Base-by-base conservation (phyloP, 2,329 filamentous ascomycete genomes). In the Cladosporium sp. region DNA sequence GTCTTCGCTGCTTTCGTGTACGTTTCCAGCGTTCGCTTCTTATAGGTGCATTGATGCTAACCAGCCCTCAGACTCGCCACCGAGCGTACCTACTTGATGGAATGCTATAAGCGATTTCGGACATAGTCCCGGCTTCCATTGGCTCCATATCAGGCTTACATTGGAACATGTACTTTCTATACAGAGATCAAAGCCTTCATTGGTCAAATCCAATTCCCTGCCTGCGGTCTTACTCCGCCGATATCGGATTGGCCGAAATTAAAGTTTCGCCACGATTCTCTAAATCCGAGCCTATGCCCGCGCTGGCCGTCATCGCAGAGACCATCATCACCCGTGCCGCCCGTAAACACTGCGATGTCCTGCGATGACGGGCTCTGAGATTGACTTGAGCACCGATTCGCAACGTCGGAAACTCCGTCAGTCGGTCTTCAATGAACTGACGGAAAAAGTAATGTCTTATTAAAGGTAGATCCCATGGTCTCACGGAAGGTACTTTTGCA, bases 1-100 rank as follows among this genome's bases (percentile, higher is more conserved):
- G 43, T 63, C 0, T 71, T 72, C 54, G 68, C 60, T 3, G 38
- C 65, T 5, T 60, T 66, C 22, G 61, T 76, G 68, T 71, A 58
- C 64, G 68, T 68, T 9, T 46, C 32, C 7, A 31, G 16, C 10
- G 3, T 33, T 19, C 2, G 14, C 8, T 4, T 13, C 9, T n/a
- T 3, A 5, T 7, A 28, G 22, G n/a, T 32, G 49, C 43, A n/a
- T 13, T 35, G 9, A 22, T 18, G 22, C 43, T 52, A 35, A 52
- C 43, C 19, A 9, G 33, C 31, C 2, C 10, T 18, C 42, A 57
- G 56, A 11, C 40, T 49, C 16, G n/a, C 35, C 14, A 46, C 54
- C 10, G 56, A 58, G 45, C 50, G 54, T 4, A 18, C 16, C 18
- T 56, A 56, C 40, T 37, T 58, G 16, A 13, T 54, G 11, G 44